Evolutionary conservation across 192 early-diverging fungal genomes (phyloP).

Genomic region (Coemansia sp.): DNA sequence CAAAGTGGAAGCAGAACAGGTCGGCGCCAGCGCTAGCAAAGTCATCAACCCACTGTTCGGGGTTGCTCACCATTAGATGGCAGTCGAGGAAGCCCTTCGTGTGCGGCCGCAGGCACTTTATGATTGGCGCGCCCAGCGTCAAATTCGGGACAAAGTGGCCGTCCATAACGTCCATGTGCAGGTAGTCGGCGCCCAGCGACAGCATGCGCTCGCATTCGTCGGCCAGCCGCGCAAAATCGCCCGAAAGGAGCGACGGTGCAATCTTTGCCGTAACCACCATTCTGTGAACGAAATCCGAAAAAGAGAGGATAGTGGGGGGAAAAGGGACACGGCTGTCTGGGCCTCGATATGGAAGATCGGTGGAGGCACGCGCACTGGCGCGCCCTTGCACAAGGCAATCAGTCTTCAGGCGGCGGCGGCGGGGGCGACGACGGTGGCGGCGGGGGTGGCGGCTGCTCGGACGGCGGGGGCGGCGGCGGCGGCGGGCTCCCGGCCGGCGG

Average conservation of each 20-base stretch:
- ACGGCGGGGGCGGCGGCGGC: constrained; percentile 3
- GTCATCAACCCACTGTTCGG: constrained; percentile 89
- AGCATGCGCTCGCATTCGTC: constrained; percentile 84
- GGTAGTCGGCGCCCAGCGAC: constrained; percentile 83
- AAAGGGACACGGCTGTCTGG: too few species aligned
- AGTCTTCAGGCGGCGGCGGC: constrained; percentile 3
- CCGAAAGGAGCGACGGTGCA: constrained; percentile 84
- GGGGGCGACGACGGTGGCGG: neutral
- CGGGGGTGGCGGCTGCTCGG: neutral
- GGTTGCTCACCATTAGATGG: constrained; percentile 71
- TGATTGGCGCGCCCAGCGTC: constrained; percentile 89
- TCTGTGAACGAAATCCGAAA: too few species aligned
- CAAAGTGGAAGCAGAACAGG: constrained; percentile 88
- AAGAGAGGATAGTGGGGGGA: too few species aligned
- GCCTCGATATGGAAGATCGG: too few species aligned
- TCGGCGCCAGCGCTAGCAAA: constrained; percentile 85
- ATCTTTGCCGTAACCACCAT: constrained; percentile 74
- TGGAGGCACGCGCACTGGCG: neutral
- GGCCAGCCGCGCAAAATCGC: constrained; percentile 83
- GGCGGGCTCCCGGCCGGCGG: too few species aligned
- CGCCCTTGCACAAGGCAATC: neutral
- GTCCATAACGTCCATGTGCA: constrained; percentile 93
- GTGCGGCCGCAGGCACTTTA: constrained; percentile 79
- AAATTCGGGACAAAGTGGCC: constrained; percentile 98
- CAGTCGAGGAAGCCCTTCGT: constrained; percentile 88